Percentiles rank a stretch among this genome's conserved stretches.
phyloP scores from a whole-genome alignment of 192 early-diverging fungal species.

The Rhizophagus clarus region DNA sequence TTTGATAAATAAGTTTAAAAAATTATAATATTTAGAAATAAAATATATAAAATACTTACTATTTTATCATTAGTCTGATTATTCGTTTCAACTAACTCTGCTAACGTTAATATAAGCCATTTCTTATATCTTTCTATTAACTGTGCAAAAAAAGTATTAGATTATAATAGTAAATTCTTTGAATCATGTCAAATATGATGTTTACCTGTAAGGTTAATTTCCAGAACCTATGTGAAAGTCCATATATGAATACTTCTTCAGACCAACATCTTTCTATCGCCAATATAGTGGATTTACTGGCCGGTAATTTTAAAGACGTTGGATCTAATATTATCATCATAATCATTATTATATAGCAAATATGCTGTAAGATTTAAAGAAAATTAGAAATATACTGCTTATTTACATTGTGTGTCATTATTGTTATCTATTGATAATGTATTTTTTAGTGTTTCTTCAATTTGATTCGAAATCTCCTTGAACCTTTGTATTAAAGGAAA shows the following conservation, averaged over 20 bases:
- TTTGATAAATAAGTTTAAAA: background rate
- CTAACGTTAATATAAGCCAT: background rate
- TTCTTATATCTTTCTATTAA: conserved; percentile 29
- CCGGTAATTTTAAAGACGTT: conserved; percentile 39
- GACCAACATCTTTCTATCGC: conserved; percentile 63
- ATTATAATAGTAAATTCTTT: background rate
- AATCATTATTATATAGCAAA: background rate
- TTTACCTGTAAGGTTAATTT: conserved; percentile 60
- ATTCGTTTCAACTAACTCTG: background rate
- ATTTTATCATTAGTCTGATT: background rate
- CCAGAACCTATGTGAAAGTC: conserved; percentile 61
- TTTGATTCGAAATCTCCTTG: conserved; percentile 45
- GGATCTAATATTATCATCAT: conserved; percentile 8
- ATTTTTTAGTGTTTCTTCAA: conserved; percentile 43
- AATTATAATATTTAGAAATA: background rate
- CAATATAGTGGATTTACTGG: conserved; percentile 49
- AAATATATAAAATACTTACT: background rate
- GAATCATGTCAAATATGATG: conserved; percentile 15
- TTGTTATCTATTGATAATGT: background rate
- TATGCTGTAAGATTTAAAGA: background rate
- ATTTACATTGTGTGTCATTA: conserved; percentile 11
- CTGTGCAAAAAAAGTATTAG: conserved; percentile 30
- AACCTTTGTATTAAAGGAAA: conserved; percentile 37
- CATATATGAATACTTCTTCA: conserved; percentile 58
- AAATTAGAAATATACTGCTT: background rate